Evolutionary conservation across 352 stramenopile genomes (phyloP).

Genomic region (Halophytophthora polymorphica): DNA sequence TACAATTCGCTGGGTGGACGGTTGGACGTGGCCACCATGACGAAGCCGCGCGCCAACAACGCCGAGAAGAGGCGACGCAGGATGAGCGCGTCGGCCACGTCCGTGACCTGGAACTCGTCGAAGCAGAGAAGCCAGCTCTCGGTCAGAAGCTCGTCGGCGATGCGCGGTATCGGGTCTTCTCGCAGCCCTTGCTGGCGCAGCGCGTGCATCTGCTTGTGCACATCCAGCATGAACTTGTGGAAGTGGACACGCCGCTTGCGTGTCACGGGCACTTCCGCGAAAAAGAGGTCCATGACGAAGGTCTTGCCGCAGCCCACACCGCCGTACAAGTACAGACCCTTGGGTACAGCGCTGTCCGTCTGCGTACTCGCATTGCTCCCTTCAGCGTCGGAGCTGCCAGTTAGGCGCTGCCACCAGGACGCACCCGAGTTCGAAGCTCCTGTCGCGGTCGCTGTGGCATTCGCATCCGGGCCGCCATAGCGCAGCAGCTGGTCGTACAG

Average conservation of each 20-base stretch:
- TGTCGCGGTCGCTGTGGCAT: background rate
- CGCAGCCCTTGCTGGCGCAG: slow-evolving; percentile 86
- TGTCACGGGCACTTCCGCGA: slow-evolving; percentile 65
- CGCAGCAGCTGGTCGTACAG: slow-evolving; percentile 51
- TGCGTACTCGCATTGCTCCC: slow-evolving; percentile 1
- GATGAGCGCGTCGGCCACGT: slow-evolving; percentile 97
- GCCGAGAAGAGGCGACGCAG: slow-evolving; percentile 91
- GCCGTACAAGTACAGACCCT: slow-evolving; percentile 96
- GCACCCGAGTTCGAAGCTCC: slow-evolving; percentile 4
- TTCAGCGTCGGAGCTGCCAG: slow-evolving; percentile 19
- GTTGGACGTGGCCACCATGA: slow-evolving; percentile 97
- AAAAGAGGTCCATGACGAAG: slow-evolving; percentile 98
- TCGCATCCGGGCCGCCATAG: slow-evolving; percentile 44
- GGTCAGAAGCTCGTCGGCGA: slow-evolving; percentile 84
- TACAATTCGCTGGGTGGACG: slow-evolving; percentile 93
- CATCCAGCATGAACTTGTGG: slow-evolving; percentile 97
- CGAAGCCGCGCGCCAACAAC: slow-evolving; percentile 88
- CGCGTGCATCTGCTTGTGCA: slow-evolving; percentile 94
- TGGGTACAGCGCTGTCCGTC: slow-evolving; percentile 43
- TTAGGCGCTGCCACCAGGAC: slow-evolving; percentile 67
- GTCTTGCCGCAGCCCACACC: slow-evolving; percentile 95
- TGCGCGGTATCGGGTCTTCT: slow-evolving; percentile 76
- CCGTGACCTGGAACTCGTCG: slow-evolving; percentile 98
- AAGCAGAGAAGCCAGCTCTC: slow-evolving; percentile 94
- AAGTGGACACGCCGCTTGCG: slow-evolving; percentile 94